Percentiles rank a stretch among this genome's conserved stretches.
Conservation (phyloP, 1,284 basidiomycete species). For the Exobasidium cylindrosporum region DNA sequence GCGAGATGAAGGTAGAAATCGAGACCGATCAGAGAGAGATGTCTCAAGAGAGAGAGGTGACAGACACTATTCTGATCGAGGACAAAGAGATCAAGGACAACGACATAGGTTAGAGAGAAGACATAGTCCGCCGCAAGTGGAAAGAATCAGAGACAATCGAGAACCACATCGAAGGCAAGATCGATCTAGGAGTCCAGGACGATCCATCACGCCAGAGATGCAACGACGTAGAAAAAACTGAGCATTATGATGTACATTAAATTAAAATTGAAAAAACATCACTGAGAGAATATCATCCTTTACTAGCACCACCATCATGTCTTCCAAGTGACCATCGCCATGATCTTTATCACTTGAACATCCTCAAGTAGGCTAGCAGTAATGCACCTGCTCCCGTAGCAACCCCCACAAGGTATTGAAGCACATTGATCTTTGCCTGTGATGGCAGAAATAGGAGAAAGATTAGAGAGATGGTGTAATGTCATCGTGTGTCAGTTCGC, state of each 20-base stretch:
- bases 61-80: background rate
- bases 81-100: background rate
- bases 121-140: background rate
- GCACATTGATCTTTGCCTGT: conserved; percentile 66
- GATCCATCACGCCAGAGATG: background rate
- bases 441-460: no score
- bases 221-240: background rate
- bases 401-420: conserved; percentile 55
- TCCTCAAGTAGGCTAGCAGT: conserved; percentile 66
- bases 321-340: no score
- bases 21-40: no score
- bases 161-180: background rate
- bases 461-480: background rate
- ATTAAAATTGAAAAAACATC: background rate
- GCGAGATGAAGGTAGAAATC: no score
- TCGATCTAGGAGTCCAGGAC: background rate
- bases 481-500: background rate
- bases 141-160: background rate
- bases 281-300: background rate
- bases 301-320: no score
- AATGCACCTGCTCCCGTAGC: conserved; percentile 83
- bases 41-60: no score
- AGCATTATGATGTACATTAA: background rate
- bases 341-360: conserved; percentile 11
- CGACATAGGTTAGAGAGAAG: background rate